phyloP scores from a whole-genome alignment of 306 rosid species.

The Sphenostylis stenocarpa region DNA sequence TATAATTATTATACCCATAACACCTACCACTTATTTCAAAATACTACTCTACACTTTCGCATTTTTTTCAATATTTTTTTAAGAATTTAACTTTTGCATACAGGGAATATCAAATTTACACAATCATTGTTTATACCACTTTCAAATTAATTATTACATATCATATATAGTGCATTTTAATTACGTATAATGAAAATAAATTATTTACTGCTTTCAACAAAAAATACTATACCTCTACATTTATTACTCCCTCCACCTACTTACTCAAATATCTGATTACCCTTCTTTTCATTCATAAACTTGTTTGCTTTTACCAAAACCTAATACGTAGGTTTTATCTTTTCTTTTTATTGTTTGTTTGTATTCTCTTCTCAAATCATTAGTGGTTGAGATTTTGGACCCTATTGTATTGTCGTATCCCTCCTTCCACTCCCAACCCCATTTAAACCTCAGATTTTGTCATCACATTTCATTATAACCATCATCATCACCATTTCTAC shows the following conservation, averaged over 20 bases:
- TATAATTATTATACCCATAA: background rate
- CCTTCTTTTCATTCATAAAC: background rate
- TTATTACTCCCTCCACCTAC: too few relatives aligned
- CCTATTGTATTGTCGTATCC: constrained; percentile 39
- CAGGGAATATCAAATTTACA: too few relatives aligned
- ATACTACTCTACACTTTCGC: background rate
- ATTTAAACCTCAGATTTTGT: constrained; percentile 53
- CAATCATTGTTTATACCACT: too few relatives aligned
- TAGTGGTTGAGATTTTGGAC: constrained; percentile 47
- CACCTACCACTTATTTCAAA: background rate
- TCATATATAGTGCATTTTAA: too few relatives aligned
- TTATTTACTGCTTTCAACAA: too few relatives aligned
- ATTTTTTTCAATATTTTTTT: background rate
- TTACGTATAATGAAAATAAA: too few relatives aligned
- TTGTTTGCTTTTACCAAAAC: background rate
- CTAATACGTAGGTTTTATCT: background rate
- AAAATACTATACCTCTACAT: too few relatives aligned
- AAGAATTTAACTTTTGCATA: background rate
- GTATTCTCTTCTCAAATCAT: constrained; percentile 38
- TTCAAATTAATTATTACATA: background rate
- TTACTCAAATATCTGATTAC: background rate
- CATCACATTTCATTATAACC: constrained; percentile 45
- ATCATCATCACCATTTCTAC: constrained; percentile 43
- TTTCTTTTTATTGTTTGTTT: background rate
- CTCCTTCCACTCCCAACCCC: constrained; percentile 33